Conservation (phyloP, 371 early-diverging fungal genomes). For the Mortierella sp. region DNA sequence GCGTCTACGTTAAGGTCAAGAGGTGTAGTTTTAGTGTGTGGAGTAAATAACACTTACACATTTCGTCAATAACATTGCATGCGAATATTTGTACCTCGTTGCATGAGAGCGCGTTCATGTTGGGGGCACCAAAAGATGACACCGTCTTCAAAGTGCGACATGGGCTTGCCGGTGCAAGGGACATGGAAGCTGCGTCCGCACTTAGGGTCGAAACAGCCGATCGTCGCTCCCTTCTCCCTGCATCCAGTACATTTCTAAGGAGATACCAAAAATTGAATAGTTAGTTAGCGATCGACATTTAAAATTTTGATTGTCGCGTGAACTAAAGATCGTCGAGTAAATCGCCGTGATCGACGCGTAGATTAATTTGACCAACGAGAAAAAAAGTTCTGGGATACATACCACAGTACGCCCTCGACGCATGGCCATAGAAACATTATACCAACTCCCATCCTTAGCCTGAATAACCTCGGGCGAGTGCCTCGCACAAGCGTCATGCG, state of each 20-base stretch:
- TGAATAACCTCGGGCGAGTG: constrained; percentile 90
- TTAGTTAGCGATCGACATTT: too few relatives aligned
- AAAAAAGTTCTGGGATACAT: constrained; percentile 17
- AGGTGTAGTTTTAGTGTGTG: neutral
- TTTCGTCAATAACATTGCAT: neutral
- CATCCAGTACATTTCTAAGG: constrained; percentile 79
- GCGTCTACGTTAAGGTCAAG: constrained; percentile 60
- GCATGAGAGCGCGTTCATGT: constrained; percentile 75
- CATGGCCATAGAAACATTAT: constrained; percentile 86
- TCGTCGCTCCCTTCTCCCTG: constrained; percentile 88
- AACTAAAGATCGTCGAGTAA: neutral
- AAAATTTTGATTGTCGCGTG: too few relatives aligned
- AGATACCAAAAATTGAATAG: neutral
- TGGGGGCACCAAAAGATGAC: constrained; percentile 89
- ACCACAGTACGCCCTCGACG: constrained; percentile 82
- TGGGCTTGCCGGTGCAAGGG: constrained; percentile 82
- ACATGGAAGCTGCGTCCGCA: constrained; percentile 90
- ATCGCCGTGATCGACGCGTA: neutral
- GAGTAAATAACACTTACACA: neutral
- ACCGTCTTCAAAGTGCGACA: constrained; percentile 81
- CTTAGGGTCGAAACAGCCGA: constrained; percentile 90
- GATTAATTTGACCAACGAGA: neutral
- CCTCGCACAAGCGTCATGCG: constrained; percentile 87
- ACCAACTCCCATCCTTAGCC: constrained; percentile 81
- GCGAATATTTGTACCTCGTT: constrained; percentile 58